phyloP scores from a whole-genome alignment of 139 green algal species.

The Zygnema circumcarinatum region DNA sequence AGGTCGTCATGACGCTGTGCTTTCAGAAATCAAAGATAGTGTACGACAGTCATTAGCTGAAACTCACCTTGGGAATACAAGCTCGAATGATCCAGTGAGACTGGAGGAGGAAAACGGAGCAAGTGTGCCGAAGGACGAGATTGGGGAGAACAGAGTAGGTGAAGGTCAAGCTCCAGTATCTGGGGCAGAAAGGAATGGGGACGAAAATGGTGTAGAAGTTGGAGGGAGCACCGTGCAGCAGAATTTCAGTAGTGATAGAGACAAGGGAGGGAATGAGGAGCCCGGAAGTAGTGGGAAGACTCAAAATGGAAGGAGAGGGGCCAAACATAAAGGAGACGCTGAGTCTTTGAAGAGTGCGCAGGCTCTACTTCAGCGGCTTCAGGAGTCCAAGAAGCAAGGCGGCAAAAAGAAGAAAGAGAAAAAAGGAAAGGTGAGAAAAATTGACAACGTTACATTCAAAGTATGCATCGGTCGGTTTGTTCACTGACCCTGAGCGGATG shows the following conservation, averaged over 20 bases:
- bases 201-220: background rate
- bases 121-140: background rate
- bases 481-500: background rate
- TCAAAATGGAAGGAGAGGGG: constrained; percentile 14
- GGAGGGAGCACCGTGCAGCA: background rate
- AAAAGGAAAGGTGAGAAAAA: background rate
- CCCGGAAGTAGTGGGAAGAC: background rate
- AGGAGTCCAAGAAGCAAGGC: background rate
- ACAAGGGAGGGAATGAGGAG: background rate
- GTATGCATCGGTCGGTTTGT: background rate
- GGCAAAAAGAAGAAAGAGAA: constrained; percentile 17
- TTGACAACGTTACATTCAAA: constrained; percentile 10
- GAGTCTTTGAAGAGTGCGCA: background rate
- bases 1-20: constrained; percentile 7
- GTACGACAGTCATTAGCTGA: background rate
- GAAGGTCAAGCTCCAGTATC: constrained; percentile 35
- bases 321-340: background rate
- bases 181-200: constrained; percentile 23
- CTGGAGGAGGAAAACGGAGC: background rate
- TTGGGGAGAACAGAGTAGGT: constrained; percentile 37
- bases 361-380: background rate
- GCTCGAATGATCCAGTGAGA: background rate
- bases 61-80: background rate
- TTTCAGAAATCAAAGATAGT: background rate
- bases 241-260: background rate